Evolutionary conservation across 179 eudicot species (phyloP).

Genomic region (Vitellaria paradoxa): DNA sequence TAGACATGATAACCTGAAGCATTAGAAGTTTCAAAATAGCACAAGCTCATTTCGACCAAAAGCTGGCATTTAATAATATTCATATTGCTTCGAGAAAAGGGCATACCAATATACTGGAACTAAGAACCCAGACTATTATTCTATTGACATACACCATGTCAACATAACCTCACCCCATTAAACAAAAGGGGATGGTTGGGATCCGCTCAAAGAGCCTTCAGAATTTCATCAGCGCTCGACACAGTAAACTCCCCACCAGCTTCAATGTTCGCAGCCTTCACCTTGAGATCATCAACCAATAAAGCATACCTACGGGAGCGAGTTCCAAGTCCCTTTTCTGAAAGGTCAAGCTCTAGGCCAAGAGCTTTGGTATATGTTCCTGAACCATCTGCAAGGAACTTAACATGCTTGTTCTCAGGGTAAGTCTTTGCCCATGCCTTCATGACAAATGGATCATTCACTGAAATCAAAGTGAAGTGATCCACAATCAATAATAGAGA

Average conservation of each 20-base stretch:
- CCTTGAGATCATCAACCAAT: constrained; percentile 77
- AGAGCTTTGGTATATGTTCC: constrained; percentile 68
- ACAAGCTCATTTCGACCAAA: too few species aligned
- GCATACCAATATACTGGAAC: too few species aligned
- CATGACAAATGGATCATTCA: constrained; percentile 95
- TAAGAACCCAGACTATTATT: too few species aligned
- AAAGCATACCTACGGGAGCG: constrained; percentile 76
- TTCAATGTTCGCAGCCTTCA: constrained; percentile 66
- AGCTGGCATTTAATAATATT: too few species aligned
- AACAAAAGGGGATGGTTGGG: too few species aligned
- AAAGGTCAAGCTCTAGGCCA: constrained; percentile 78
- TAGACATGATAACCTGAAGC: too few species aligned
- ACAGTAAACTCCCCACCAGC: constrained; percentile 79
- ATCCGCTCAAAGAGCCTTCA: constrained; percentile 53
- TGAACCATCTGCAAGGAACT: constrained; percentile 85
- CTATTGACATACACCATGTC: too few species aligned
- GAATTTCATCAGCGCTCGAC: constrained; percentile 80
- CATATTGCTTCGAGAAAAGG: too few species aligned
- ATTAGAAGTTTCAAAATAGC: too few species aligned
- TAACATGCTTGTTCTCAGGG: constrained; percentile 78
- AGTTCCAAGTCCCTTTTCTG: constrained; percentile 68
- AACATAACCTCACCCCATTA: too few species aligned
- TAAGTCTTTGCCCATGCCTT: constrained; percentile 94
- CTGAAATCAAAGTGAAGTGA: constrained; percentile 27
- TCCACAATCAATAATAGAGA: not conserved